Percentiles rank a stretch among this genome's conserved stretches.
Conservation (phyloP, 345 rosid species). For the Eucalyptus sideroxylon region DNA sequence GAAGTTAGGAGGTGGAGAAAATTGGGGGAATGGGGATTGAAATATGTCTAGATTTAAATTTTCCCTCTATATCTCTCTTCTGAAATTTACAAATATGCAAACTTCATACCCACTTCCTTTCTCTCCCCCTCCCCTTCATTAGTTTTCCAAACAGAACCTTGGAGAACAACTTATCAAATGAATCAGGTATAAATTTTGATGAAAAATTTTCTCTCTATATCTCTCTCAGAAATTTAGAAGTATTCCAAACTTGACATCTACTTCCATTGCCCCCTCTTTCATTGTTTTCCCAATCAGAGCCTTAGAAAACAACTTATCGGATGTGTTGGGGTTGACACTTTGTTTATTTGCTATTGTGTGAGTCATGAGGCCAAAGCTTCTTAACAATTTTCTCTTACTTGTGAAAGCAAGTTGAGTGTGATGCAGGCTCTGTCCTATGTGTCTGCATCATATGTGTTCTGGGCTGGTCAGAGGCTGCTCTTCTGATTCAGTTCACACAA, state of each 20-base stretch:
- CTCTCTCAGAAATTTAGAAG: not conserved
- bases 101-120: not conserved
- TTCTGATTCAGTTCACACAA: not conserved
- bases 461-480: not conserved
- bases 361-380: not conserved
- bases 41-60: not conserved
- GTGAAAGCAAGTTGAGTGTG: not conserved
- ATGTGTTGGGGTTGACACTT: not conserved
- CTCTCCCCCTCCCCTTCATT: not conserved
- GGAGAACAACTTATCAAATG: not conserved
- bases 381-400: not conserved
- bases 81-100: not conserved
- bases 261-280: not conserved
- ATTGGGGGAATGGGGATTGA: not conserved
- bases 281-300: not conserved
- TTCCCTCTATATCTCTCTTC: not conserved
- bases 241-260: not conserved
- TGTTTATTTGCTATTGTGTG: not conserved
- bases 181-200: not conserved
- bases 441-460: not conserved
- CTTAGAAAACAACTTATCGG: not conserved
- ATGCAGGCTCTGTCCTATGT: not conserved
- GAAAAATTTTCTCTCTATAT: not conserved
- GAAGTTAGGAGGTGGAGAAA: not conserved
- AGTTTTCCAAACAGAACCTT: not conserved